A percentile compares a stretch with the other conserved stretches of the same genome.
Evolutionary conservation across 805 yeast genomes (phyloP).

Genomic region (Wickerhamiella azyma): DNA sequence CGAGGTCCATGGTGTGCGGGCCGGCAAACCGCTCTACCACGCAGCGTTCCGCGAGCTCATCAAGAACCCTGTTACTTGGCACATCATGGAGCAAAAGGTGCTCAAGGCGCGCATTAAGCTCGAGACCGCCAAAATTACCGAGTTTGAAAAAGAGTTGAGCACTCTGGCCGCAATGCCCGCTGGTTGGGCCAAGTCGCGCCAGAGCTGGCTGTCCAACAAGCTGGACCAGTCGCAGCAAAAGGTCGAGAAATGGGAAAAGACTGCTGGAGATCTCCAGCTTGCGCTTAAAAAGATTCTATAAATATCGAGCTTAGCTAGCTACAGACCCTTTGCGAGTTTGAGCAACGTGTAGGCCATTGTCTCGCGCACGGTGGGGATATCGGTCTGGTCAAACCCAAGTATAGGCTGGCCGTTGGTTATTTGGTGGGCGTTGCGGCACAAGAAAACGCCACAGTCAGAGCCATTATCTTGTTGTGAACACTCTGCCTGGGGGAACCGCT

Average conservation of each 20-base stretch:
- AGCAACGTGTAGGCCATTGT: constrained; percentile 46
- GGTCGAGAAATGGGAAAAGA: constrained; percentile 35
- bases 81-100: constrained; percentile 51
- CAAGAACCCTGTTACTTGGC: constrained; percentile 40
- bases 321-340: constrained; percentile 3
- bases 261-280: constrained; percentile 5
- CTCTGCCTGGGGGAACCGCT: constrained; percentile 18
- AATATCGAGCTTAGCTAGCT: background rate
- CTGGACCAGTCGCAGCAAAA: constrained; percentile 45
- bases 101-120: constrained; percentile 38
- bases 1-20: constrained; percentile 44
- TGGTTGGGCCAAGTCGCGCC: constrained; percentile 41
- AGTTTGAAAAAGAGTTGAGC: constrained; percentile 60
- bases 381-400: constrained; percentile 47
- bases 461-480: constrained; percentile 86
- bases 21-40: constrained; percentile 73
- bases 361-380: constrained; percentile 54
- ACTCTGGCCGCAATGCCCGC: constrained; percentile 39
- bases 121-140: constrained; percentile 49
- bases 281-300: constrained; percentile 16
- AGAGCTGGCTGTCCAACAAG: constrained; percentile 54
- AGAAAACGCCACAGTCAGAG: constrained; percentile 87
- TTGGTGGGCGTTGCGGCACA: constrained; percentile 62
- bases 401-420: constrained; percentile 35
- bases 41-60: constrained; percentile 66